A percentile compares a stretch with the other conserved stretches of the same genome.
phyloP scores from a whole-genome alignment of 345 rosid species.

The Erodium maritimum region DNA sequence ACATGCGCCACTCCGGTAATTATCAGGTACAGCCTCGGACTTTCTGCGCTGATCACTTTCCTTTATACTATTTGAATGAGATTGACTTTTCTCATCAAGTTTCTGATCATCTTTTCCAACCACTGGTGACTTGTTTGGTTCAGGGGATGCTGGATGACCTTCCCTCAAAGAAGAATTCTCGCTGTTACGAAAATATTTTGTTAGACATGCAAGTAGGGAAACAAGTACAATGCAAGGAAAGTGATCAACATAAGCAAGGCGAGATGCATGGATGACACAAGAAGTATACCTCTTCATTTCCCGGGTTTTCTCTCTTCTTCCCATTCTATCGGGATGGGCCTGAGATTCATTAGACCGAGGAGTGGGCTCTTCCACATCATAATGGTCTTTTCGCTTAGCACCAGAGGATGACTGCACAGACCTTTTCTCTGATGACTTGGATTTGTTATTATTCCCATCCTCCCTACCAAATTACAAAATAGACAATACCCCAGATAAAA shows the following conservation, averaged over 20 bases:
- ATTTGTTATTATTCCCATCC: constrained; percentile 21
- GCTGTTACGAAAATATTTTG: constrained; percentile 29
- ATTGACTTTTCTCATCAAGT: constrained; percentile 25
- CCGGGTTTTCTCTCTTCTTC: constrained; percentile 22
- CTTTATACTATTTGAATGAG: constrained; percentile 20
- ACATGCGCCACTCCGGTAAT: constrained; percentile 25
- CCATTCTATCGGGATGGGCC: constrained; percentile 16
- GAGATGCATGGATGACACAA: constrained; percentile 1
- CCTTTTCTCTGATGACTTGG: constrained; percentile 20
- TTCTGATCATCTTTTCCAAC: constrained; percentile 17
- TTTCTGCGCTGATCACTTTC: constrained; percentile 18
- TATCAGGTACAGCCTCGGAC: constrained; percentile 16
- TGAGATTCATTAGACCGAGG: constrained; percentile 15
- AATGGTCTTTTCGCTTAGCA: constrained; percentile 22
- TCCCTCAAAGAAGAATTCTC: constrained; percentile 33
- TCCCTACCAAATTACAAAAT: constrained; percentile 22
- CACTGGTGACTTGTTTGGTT: constrained; percentile 29
- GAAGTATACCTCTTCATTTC: constrained; percentile 41
- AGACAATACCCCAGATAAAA: not conserved
- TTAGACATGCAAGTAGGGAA: not conserved
- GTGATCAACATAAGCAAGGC: constrained; percentile 5
- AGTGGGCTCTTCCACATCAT: constrained; percentile 18
- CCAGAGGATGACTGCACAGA: constrained; percentile 21
- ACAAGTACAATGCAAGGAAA: not conserved
- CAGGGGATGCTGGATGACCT: constrained; percentile 20